phyloP scores from a whole-genome alignment of 1,284 basidiomycete genomes.

The Tilletia setariae region DNA sequence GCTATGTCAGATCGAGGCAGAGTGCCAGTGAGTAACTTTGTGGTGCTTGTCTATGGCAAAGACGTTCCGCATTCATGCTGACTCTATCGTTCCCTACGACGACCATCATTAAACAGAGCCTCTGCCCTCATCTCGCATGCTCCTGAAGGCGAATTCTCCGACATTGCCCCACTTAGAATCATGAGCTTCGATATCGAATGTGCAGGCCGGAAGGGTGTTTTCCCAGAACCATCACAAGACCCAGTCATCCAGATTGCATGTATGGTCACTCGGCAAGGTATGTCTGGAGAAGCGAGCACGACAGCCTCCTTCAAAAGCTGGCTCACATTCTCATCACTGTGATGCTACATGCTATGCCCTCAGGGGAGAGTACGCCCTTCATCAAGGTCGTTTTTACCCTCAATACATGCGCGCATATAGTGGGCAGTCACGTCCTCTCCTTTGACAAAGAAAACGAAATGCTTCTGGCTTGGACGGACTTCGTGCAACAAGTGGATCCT shows the following conservation, averaged over 20 bases:
- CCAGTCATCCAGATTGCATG: slow-evolving; percentile 54
- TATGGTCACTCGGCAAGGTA: slow-evolving; percentile 54
- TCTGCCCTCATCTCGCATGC: slow-evolving; percentile 44
- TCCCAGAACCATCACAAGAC: slow-evolving; percentile 48
- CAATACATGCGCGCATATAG: slow-evolving; percentile 51
- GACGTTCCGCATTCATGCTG: too few species aligned
- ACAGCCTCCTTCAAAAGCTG: background rate
- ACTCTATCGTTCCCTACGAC: background rate
- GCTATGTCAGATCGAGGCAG: slow-evolving; percentile 50
- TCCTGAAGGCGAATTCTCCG: slow-evolving; percentile 51
- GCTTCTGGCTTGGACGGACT: slow-evolving; percentile 51
- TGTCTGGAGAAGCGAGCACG: background rate
- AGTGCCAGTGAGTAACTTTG: slow-evolving; percentile 27
- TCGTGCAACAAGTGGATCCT: slow-evolving; percentile 50
- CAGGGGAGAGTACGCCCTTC: slow-evolving; percentile 42
- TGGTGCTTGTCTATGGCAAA: too few species aligned
- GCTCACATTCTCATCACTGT: too few species aligned
- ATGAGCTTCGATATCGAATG: slow-evolving; percentile 55
- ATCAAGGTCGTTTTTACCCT: slow-evolving; percentile 54
- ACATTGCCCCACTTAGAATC: slow-evolving; percentile 50
- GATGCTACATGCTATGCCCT: background rate
- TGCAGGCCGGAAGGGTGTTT: slow-evolving; percentile 53
- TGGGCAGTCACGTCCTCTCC: slow-evolving; percentile 49
- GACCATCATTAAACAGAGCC: slow-evolving; percentile 18
- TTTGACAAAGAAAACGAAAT: slow-evolving; percentile 49